Evolutionary conservation across 148 eudicot genomes (phyloP), one percentile per base, ranked within the genome.

Genomic region (Silene conica): DNA sequence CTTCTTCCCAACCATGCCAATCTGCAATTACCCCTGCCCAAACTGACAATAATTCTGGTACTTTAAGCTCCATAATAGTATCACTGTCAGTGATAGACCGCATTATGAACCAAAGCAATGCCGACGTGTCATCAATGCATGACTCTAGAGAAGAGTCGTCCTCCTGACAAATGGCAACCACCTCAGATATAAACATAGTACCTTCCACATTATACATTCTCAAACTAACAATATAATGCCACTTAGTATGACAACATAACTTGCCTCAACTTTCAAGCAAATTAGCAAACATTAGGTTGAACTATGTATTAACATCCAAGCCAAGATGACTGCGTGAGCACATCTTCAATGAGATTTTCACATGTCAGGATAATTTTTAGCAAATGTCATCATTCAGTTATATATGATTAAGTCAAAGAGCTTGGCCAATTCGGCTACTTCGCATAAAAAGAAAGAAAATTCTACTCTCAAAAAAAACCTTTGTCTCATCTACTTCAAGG

Each of bases 1-100:
- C 72, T 77, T 88, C 96, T 79, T 90, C 96, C 96, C 92, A 90
- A 14, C 82, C 81, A 83, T 88, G 83, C 89, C 90, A 87, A 75
- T 84, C 82, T 75, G 90, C 81, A 73, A 90, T 85, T 14, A 85
- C 75, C 68, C 79, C 80, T 67, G 88, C 87, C 96, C 96, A 90
- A 63, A 87, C 85, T 63, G 81, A 76, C 69, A 87, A 69, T 48
- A 90, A 73, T 14, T 85, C 84, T 38, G 89, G 73, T 41, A 90
- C 78, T 68, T 80, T 88, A 68, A 88, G 83, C 71, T 85, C 83
- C 70, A 57, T 43, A 74, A 83, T 65, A 60, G 65, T 66, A 73
- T 76, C 76, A 66, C 60, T 66, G 81, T 73, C 77, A 45, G 79
- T 76, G 62, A 85, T 67, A 46, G 83, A 82, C 66, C 75, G 89